These are phyloP conservation scores for Exophiala alcalophila DNA, from an alignment of 2,329 filamentous ascomycete species.

Conservation along the genomic window DNA sequence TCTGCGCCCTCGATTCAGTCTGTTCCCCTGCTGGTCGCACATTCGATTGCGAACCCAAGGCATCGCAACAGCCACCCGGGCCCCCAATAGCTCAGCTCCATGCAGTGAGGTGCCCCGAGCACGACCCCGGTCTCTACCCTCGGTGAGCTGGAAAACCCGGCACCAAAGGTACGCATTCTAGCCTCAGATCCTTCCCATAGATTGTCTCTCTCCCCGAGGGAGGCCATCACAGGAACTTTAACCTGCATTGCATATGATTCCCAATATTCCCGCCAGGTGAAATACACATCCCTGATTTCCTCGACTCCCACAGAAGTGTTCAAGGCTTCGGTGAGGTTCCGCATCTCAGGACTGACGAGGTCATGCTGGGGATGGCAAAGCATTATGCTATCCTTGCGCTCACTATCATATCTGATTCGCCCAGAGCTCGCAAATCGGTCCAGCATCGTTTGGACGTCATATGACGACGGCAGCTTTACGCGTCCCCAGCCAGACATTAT, in stretches of 20 bases:
- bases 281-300: conserved; percentile 4
- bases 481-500: conserved; percentile 11
- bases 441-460: not conserved
- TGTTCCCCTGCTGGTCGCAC: too few species aligned
- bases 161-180: conserved; percentile 1
- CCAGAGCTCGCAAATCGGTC: not conserved
- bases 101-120: conserved; percentile 6
- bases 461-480: not conserved
- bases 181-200: conserved; percentile 5
- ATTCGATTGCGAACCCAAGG: conserved; percentile 7
- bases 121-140: conserved; percentile 8
- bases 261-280: conserved; percentile 8
- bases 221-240: conserved; percentile 4
- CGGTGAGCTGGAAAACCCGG: not conserved
- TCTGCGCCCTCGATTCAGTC: too few species aligned
- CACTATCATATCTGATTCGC: conserved; percentile 3
- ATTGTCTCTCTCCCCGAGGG: conserved; percentile 2
- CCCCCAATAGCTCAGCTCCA: conserved; percentile 13
- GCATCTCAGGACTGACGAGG: conserved; percentile 1
- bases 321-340: not conserved
- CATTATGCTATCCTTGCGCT: conserved; percentile 9
- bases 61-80: conserved; percentile 2
- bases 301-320: conserved; percentile 5
- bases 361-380: not conserved
- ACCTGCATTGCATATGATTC: conserved; percentile 3